phyloP scores from a whole-genome alignment of 1,284 basidiomycete genomes.

The Melampsora americana region DNA sequence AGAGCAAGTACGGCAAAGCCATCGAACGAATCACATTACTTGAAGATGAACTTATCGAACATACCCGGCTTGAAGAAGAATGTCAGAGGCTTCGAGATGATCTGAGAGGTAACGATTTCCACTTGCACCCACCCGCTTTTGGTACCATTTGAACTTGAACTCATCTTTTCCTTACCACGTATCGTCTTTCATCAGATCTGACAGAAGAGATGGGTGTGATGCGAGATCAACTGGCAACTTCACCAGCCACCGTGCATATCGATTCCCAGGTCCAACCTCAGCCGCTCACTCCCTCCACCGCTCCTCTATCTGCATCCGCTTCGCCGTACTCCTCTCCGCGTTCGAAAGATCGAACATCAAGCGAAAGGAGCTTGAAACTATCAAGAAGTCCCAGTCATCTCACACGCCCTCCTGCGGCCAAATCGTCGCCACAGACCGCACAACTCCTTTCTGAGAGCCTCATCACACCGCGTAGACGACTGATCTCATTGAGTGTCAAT shows the following conservation, averaged over 20 bases:
- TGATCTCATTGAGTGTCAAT: not conserved
- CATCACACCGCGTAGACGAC: not conserved
- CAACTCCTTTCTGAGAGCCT: not conserved
- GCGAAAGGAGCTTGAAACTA: not conserved
- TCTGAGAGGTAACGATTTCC: slow-evolving; percentile 66
- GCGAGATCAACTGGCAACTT: slow-evolving; percentile 33
- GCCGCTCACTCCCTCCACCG: not conserved
- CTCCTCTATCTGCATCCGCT: not conserved
- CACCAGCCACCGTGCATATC: not conserved
- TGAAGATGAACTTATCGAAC: slow-evolving; percentile 92
- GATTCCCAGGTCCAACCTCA: not conserved
- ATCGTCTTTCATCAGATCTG: slow-evolving; percentile 7
- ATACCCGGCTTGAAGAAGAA: slow-evolving; percentile 84
- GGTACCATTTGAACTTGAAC: not conserved
- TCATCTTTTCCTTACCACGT: not conserved
- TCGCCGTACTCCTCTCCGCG: not conserved
- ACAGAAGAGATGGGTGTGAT: slow-evolving; percentile 39
- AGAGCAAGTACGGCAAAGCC: slow-evolving; percentile 81
- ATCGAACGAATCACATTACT: slow-evolving; percentile 95
- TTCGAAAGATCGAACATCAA: not conserved
- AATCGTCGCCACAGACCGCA: too few relatives aligned
- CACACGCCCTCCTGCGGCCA: not conserved
- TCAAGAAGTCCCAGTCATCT: slow-evolving; percentile 3
- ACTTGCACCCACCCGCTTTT: not conserved
- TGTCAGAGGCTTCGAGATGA: slow-evolving; percentile 89